Conservation (phyloP, 2,329 filamentous ascomycete genomes). For the Trichoderma harzianum region DNA sequence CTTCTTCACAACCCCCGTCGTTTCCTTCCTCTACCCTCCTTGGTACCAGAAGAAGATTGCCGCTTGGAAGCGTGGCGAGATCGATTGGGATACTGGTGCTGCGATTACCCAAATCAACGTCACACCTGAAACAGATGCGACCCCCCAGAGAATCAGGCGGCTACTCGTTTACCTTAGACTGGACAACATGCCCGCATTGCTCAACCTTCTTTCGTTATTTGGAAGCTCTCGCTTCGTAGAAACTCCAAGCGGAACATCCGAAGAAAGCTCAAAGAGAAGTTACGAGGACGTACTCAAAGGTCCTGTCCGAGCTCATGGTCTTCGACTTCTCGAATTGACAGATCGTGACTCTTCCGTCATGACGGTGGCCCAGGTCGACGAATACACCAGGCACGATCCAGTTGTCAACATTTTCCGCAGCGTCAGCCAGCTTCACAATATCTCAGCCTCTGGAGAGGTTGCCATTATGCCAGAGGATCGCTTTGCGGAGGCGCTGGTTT, state of each 20-base stretch:
- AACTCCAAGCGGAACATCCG: not conserved
- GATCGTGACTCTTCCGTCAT: constrained; percentile 95
- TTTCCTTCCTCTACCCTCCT: constrained; percentile 68
- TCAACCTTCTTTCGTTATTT: constrained; percentile 78
- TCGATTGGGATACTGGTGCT: constrained; percentile 67
- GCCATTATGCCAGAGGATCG: constrained; percentile 73
- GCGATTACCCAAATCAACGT: constrained; percentile 18
- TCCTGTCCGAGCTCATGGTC: constrained; percentile 69
- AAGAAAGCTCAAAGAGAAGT: constrained; percentile 31
- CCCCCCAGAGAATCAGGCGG: constrained; percentile 46
- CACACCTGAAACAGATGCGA: constrained; percentile 13
- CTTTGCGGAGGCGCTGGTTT: constrained; percentile 73
- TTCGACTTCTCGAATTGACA: constrained; percentile 83
- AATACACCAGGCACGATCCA: constrained; percentile 70
- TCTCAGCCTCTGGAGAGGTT: constrained; percentile 78
- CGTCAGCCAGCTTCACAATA: constrained; percentile 78
- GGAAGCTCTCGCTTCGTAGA: constrained; percentile 43
- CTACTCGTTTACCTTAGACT: constrained; percentile 79
- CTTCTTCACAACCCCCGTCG: constrained; percentile 76
- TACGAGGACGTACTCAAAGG: not conserved
- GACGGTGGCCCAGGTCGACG: constrained; percentile 81
- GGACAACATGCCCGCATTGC: constrained; percentile 77
- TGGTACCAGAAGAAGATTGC: constrained; percentile 53
- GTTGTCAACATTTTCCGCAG: constrained; percentile 89
- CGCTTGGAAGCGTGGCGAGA: constrained; percentile 72